These are phyloP conservation scores for Alternaria rosae DNA, from an alignment of 2,329 filamentous ascomycete species.

Conservation along the genomic window DNA sequence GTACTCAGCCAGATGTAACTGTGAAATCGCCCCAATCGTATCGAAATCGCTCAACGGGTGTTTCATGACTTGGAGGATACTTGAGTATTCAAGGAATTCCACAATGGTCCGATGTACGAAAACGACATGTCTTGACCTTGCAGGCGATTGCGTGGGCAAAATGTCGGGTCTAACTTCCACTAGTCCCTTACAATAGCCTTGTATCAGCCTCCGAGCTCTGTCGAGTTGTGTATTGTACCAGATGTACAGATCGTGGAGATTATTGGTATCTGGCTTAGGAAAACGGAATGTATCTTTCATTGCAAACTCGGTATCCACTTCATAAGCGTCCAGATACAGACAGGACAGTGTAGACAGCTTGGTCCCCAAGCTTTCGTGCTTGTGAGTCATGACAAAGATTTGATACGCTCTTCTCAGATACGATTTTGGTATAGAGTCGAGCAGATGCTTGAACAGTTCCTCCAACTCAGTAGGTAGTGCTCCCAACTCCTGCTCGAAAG, in stretches of 20 bases:
- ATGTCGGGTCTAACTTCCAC: too few relatives aligned
- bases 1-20: background rate
- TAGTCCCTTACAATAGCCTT: background rate
- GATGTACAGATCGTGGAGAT: too few relatives aligned
- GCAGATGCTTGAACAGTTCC: background rate
- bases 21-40: background rate
- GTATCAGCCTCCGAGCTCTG: background rate
- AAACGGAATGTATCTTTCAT: too few relatives aligned
- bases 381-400: background rate
- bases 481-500: background rate
- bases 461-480: background rate
- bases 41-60: background rate
- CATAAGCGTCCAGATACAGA: background rate
- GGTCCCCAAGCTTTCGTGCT: background rate
- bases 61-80: too few relatives aligned
- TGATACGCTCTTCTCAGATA: background rate
- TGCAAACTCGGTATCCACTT: too few relatives aligned
- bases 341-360: background rate
- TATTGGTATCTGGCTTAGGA: too few relatives aligned
- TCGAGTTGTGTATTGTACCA: too few relatives aligned
- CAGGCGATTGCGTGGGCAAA: too few relatives aligned
- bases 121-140: background rate
- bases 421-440: background rate
- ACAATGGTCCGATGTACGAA: background rate
- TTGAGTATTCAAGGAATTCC: background rate